phyloP scores from a whole-genome alignment of 1,139 yeast genomes.

The Zygotorulaspora mrakii region DNA sequence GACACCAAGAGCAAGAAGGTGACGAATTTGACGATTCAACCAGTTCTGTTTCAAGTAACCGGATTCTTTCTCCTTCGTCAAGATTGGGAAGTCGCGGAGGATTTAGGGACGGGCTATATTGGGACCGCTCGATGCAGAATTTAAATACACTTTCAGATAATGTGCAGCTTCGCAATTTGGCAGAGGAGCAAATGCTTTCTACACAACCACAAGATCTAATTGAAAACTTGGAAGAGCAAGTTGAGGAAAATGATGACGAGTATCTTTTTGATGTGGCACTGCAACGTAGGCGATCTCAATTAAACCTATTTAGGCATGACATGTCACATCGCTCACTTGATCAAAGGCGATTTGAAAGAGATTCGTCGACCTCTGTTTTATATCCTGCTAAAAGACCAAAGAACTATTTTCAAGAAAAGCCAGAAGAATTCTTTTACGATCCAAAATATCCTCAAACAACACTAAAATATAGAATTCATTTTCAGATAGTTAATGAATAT shows the following conservation, averaged over 20 bases:
- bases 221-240: constrained; percentile 15
- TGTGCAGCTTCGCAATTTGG: constrained; percentile 2
- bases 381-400: constrained; percentile 15
- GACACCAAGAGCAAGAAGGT: constrained; percentile 1
- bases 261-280: constrained; percentile 32
- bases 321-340: constrained; percentile 8
- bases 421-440: constrained; percentile 29
- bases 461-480: constrained; percentile 28
- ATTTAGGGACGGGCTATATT: constrained; percentile 30
- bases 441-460: constrained; percentile 28
- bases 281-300: constrained; percentile 35
- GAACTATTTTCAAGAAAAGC: constrained; percentile 22
- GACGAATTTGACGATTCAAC: constrained; percentile 3
- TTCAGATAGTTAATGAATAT: constrained; percentile 40
- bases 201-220: constrained; percentile 2
- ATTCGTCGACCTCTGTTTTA: constrained; percentile 10
- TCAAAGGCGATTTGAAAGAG: constrained; percentile 6
- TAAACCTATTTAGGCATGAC: constrained; percentile 24
- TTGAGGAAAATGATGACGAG: constrained; percentile 32
- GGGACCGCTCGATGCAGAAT: constrained; percentile 36
- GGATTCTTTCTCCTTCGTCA: constrained; percentile 9
- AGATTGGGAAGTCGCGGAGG: constrained; percentile 5
- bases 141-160: constrained; percentile 12
- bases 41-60: constrained; percentile 11
- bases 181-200: constrained; percentile 2